Evolutionary conservation across 768 basidiomycete species (phyloP).

Genomic region (Rhodotorula paludigena): DNA sequence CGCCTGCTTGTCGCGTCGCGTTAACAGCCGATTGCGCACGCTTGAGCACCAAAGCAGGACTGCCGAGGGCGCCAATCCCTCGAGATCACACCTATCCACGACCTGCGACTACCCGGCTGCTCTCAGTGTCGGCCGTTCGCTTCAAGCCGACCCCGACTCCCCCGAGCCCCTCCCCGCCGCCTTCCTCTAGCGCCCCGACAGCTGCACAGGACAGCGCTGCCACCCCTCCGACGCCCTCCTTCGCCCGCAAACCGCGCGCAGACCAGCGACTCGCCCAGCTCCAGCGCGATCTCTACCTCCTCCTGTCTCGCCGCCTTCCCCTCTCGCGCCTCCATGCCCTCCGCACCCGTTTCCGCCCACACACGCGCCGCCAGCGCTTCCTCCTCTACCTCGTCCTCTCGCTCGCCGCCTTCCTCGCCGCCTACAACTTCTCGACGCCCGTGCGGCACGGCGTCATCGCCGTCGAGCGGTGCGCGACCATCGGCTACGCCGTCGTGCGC

Average conservation of each 20-base stretch:
- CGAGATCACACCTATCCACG: too few species aligned
- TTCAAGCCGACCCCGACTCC: background rate
- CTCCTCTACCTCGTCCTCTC: conserved; percentile 4
- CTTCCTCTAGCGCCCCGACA: background rate
- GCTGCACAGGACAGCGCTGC: background rate
- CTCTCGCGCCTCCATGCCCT: background rate
- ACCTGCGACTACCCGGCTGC: too few species aligned
- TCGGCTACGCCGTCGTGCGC: conserved; percentile 58
- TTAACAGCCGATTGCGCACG: too few species aligned
- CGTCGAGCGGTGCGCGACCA: conserved; percentile 67
- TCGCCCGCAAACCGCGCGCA: background rate
- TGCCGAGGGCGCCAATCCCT: too few species aligned
- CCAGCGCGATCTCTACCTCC: conserved; percentile 1
- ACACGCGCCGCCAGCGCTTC: background rate
- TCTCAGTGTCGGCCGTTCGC: background rate
- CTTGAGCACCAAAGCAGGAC: too few species aligned
- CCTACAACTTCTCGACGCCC: conserved; percentile 67
- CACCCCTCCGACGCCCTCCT: conserved; percentile 8
- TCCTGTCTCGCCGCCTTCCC: background rate
- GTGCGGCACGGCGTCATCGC: conserved; percentile 73
- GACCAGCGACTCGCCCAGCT: conserved; percentile 8
- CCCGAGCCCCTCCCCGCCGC: background rate
- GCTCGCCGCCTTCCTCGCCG: conserved; percentile 6
- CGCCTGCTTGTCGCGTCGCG: too few species aligned
- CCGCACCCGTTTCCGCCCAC: background rate